These are phyloP conservation scores for Pisolithus albus DNA, from an alignment of 768 basidiomycete genomes.

Conservation along the genomic window DNA sequence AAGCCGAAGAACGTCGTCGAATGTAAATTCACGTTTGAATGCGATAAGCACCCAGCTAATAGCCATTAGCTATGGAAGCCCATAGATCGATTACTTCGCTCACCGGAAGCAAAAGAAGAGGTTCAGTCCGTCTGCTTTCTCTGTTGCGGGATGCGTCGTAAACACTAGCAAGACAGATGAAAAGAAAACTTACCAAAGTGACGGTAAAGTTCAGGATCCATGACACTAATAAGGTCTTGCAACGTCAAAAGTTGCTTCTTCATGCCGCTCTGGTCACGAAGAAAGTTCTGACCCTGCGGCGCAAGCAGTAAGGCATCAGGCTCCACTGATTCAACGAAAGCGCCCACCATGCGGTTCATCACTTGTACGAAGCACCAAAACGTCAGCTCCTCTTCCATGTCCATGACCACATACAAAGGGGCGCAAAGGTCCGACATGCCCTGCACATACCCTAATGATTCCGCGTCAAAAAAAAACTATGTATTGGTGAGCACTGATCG, in stretches of 20 bases:
- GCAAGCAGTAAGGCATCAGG: slow-evolving; percentile 2
- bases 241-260: slow-evolving; percentile 85
- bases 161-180: neutral
- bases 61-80: slow-evolving; percentile 2
- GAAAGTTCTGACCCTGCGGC: slow-evolving; percentile 84
- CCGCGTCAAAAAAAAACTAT: neutral
- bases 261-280: slow-evolving; percentile 97
- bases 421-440: slow-evolving; percentile 97
- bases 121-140: slow-evolving; percentile 85
- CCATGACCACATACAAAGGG: slow-evolving; percentile 89
- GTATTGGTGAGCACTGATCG: neutral
- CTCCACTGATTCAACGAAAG: neutral
- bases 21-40: slow-evolving; percentile 95
- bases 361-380: slow-evolving; percentile 96
- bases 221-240: slow-evolving; percentile 83
- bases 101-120: slow-evolving; percentile 98
- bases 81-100: slow-evolving; percentile 14
- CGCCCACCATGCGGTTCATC: slow-evolving; percentile 89
- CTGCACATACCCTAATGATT: slow-evolving; percentile 83
- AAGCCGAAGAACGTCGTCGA: slow-evolving; percentile 79
- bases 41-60: slow-evolving; percentile 82
- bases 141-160: slow-evolving; percentile 32
- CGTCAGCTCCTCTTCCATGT: slow-evolving; percentile 80
- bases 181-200: slow-evolving; percentile 60
- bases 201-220: slow-evolving; percentile 94